Percentiles rank a stretch among this genome's conserved stretches.
These are phyloP conservation scores for Saccharomycopsis sp. DNA, from an alignment of 805 yeast species.

Conservation along the genomic window DNA sequence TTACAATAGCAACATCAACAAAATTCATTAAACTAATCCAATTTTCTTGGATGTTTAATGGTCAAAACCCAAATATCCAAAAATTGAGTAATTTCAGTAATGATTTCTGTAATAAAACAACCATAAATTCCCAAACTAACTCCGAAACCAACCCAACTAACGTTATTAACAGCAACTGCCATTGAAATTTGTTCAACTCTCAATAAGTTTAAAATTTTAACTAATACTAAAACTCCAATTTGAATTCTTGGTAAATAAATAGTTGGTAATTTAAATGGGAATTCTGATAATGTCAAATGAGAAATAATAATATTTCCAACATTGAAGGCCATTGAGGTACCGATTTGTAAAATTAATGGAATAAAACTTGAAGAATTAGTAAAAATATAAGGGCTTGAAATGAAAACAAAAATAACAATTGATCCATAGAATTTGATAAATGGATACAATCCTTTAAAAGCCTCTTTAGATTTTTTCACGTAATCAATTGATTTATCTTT, in stretches of 20 bases:
- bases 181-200: conserved; percentile 26
- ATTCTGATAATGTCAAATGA: conserved; percentile 70
- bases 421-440: conserved; percentile 45
- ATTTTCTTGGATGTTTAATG: conserved; percentile 63
- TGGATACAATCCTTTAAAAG: conserved; percentile 56
- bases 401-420: conserved; percentile 35
- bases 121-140: conserved; percentile 57
- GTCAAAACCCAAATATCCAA: conserved; percentile 80
- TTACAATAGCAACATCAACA: too few species aligned
- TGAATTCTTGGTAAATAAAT: conserved; percentile 54
- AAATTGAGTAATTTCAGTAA: conserved; percentile 67
- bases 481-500: conserved; percentile 21
- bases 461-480: conserved; percentile 23
- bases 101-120: conserved; percentile 65
- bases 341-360: conserved; percentile 60
- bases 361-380: conserved; percentile 26
- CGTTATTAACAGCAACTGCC: conserved; percentile 34
- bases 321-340: conserved; percentile 65
- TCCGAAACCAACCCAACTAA: conserved; percentile 60
- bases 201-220: conserved; percentile 18
- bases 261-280: conserved; percentile 67
- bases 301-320: conserved; percentile 90
- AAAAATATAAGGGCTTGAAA: conserved; percentile 38
- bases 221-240: conserved; percentile 23
- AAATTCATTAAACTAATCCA: background rate